phyloP scores from a whole-genome alignment of 2,329 filamentous ascomycete species.

The Aspergillus flavus region DNA sequence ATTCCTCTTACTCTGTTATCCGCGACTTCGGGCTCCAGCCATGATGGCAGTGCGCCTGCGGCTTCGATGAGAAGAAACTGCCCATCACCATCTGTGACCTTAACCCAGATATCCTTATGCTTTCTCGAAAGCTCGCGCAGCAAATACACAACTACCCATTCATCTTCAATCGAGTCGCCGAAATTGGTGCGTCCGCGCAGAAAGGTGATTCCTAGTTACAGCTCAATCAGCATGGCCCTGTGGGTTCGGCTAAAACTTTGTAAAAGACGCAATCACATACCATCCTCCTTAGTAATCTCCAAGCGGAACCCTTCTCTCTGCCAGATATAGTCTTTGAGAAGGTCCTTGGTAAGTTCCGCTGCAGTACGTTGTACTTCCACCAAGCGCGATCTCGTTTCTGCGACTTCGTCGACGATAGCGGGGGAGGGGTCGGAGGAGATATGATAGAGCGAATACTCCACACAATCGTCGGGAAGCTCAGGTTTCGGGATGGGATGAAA shows the following conservation, averaged over 20 bases:
- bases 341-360: constrained; percentile 60
- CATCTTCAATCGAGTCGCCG: constrained; percentile 92
- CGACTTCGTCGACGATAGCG: constrained; percentile 57
- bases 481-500: constrained; percentile 67
- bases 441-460: constrained; percentile 81
- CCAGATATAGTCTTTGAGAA: constrained; percentile 91
- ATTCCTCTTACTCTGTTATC: constrained; percentile 63
- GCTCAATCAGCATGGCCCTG: background rate
- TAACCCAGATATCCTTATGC: constrained; percentile 76
- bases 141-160: constrained; percentile 94
- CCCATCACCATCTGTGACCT: constrained; percentile 83
- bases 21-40: constrained; percentile 90
- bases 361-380: constrained; percentile 72
- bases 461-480: constrained; percentile 75
- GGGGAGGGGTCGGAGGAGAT: constrained; percentile 61
- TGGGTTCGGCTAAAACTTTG: background rate
- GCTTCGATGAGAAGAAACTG: constrained; percentile 96
- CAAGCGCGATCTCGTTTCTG: constrained; percentile 60
- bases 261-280: constrained; percentile 44
- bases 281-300: constrained; percentile 62
- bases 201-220: constrained; percentile 51
- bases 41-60: constrained; percentile 80
- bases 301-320: constrained; percentile 82
- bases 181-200: constrained; percentile 81
- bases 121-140: constrained; percentile 76